phyloP scores from a whole-genome alignment of 2,329 filamentous ascomycete genomes.

The Claviceps digitariae region DNA sequence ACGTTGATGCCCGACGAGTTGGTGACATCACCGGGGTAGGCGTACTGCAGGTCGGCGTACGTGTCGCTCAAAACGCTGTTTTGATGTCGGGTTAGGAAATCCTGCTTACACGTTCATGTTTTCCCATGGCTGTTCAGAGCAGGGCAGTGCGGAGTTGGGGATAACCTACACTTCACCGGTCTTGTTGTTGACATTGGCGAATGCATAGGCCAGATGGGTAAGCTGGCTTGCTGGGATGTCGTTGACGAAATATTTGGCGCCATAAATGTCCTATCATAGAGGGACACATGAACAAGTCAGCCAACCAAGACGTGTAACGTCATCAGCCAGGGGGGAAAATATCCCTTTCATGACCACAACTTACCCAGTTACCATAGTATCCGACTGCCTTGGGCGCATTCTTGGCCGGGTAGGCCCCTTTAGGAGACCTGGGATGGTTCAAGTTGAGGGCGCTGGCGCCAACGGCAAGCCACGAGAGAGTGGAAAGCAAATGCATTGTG shows the following conservation, averaged over 20 bases:
- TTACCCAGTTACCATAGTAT: slow-evolving; percentile 1
- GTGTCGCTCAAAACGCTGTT: slow-evolving; percentile 16
- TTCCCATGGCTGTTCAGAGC: too few relatives aligned
- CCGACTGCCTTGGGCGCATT: neutral
- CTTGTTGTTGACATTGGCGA: slow-evolving; percentile 28
- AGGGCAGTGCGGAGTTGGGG: too few relatives aligned
- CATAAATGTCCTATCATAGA: slow-evolving; percentile 48
- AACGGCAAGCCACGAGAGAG: slow-evolving; percentile 1
- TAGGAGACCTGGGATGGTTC: neutral
- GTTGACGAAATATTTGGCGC: slow-evolving; percentile 55
- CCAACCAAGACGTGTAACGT: neutral
- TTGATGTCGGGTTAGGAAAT: neutral
- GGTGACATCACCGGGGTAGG: slow-evolving; percentile 47
- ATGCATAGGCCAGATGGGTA: slow-evolving; percentile 58
- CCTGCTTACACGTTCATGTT: too few relatives aligned
- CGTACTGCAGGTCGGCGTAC: slow-evolving; percentile 45
- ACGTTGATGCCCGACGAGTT: slow-evolving; percentile 48
- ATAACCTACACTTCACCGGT: neutral
- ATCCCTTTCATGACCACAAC: neutral
- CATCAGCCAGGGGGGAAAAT: neutral
- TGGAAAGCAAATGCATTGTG: slow-evolving; percentile 1
- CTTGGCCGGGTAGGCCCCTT: too few relatives aligned
- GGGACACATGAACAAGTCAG: neutral
- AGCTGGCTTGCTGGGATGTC: slow-evolving; percentile 53
- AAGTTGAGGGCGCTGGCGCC: neutral